Conservation (phyloP, 1,284 basidiomycete genomes). For the Porogramme epimiltina region DNA sequence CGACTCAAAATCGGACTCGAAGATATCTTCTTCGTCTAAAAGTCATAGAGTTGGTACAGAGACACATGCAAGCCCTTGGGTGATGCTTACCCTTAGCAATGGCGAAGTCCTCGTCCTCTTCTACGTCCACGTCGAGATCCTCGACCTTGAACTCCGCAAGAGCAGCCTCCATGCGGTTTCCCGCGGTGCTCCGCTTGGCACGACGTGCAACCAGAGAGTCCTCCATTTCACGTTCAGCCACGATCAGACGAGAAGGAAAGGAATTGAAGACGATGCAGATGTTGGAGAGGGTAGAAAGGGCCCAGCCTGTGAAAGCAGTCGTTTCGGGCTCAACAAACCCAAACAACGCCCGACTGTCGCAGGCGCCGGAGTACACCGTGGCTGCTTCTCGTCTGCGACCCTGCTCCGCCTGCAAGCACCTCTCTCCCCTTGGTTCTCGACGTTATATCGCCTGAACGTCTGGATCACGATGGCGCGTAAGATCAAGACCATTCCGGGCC, state of each 20-base stretch:
- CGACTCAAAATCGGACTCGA: constrained; percentile 80
- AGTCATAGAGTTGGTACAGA: not conserved
- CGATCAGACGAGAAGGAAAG: not conserved
- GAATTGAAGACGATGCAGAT: not conserved
- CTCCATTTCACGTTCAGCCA: constrained; percentile 25
- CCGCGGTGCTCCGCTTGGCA: constrained; percentile 69
- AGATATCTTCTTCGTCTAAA: constrained; percentile 76
- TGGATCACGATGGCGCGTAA: constrained; percentile 39
- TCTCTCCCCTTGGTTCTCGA: not conserved
- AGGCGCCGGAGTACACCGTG: constrained; percentile 7
- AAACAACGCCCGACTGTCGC: constrained; percentile 18
- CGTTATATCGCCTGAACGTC: too few relatives aligned
- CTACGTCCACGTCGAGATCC: constrained; percentile 55
- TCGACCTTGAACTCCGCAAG: constrained; percentile 70
- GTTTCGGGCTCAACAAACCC: constrained; percentile 21
- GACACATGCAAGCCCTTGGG: too few relatives aligned
- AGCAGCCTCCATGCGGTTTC: constrained; percentile 78
- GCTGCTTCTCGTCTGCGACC: not conserved
- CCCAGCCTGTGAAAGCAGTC: not conserved
- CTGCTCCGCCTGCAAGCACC: not conserved
- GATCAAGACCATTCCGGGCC: constrained; percentile 47
- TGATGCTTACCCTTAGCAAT: constrained; percentile 52
- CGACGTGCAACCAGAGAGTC: constrained; percentile 61
- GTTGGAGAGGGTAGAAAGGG: constrained; percentile 2
- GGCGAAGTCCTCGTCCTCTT: constrained; percentile 73